These are phyloP conservation scores for Quercus bicolor DNA, from an alignment of 306 rosid species.

Conservation along the genomic window DNA sequence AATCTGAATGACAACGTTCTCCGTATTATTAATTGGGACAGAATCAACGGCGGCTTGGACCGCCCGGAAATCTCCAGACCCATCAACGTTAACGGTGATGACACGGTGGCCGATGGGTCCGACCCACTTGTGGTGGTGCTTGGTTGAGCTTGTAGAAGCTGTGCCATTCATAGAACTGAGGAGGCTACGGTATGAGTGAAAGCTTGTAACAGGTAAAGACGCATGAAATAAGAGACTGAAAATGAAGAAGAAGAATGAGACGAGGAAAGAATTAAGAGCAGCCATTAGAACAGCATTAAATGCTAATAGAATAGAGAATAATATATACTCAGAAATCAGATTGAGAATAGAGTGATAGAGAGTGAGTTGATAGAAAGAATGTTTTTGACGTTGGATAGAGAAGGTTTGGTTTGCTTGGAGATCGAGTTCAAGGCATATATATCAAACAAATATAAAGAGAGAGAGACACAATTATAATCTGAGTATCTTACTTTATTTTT, in stretches of 20 bases:
- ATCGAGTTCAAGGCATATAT: background rate
- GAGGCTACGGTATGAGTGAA: background rate
- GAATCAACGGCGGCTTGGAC: slow-evolving; percentile 79
- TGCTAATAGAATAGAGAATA: background rate
- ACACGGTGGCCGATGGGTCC: slow-evolving; percentile 62
- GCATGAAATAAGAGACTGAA: slow-evolving; percentile 26
- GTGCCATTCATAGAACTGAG: background rate
- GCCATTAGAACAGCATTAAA: slow-evolving; percentile 36
- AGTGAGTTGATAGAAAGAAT: background rate
- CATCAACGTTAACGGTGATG: slow-evolving; percentile 56
- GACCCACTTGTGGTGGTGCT: slow-evolving; percentile 43
- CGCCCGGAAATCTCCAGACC: slow-evolving; percentile 51
- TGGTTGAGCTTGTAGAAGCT: slow-evolving; percentile 14
- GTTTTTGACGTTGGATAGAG: background rate
- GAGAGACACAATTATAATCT: slow-evolving; percentile 18
- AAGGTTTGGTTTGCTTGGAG: background rate
- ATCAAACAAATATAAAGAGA: background rate
- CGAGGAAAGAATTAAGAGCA: background rate
- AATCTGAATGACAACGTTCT: slow-evolving; percentile 56
- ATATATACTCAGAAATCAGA: background rate
- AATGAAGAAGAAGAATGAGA: background rate
- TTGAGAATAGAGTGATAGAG: slow-evolving; percentile 5
- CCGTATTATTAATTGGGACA: slow-evolving; percentile 53
- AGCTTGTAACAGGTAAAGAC: slow-evolving; percentile 1
- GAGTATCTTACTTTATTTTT: background rate